A percentile compares a stretch with the other conserved stretches of the same genome.
Conservation (phyloP, 2,329 filamentous ascomycete species). For the Fusarium denticulatum region DNA sequence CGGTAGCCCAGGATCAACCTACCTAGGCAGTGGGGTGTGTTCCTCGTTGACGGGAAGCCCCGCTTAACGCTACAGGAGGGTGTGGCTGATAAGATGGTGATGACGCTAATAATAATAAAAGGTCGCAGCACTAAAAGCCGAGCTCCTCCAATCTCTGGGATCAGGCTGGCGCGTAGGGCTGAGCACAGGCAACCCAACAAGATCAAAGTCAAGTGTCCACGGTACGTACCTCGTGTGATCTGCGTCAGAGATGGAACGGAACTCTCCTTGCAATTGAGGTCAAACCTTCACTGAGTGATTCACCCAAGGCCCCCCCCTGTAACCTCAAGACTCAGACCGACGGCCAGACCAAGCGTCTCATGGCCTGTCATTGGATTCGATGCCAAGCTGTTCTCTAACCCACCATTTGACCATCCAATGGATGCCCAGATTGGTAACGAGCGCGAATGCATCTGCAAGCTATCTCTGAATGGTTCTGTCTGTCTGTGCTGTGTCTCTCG, state of each 20-base stretch:
- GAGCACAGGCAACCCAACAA: slow-evolving; percentile 37
- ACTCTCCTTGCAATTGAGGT: slow-evolving; percentile 13
- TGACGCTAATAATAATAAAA: slow-evolving; percentile 42
- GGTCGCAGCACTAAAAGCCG: slow-evolving; percentile 33
- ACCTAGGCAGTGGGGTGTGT: slow-evolving; percentile 27
- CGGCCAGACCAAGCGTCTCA: slow-evolving; percentile 18
- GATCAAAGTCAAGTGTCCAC: neutral
- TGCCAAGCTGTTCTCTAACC: slow-evolving; percentile 23
- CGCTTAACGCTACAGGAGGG: slow-evolving; percentile 28
- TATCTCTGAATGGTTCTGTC: slow-evolving; percentile 1
- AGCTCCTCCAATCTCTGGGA: slow-evolving; percentile 24
- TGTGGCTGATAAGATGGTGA: slow-evolving; percentile 41
- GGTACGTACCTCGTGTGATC: slow-evolving; percentile 15
- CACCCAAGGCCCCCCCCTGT: slow-evolving; percentile 12
- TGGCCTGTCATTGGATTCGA: neutral
- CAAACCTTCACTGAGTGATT: neutral
- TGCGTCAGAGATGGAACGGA: slow-evolving; percentile 14
- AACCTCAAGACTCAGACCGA: slow-evolving; percentile 27
- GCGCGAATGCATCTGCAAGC: slow-evolving; percentile 35
- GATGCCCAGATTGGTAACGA: slow-evolving; percentile 41
- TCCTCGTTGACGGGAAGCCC: slow-evolving; percentile 39
- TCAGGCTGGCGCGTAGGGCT: slow-evolving; percentile 42
- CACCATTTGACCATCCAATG: slow-evolving; percentile 3
- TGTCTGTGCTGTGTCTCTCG: neutral
- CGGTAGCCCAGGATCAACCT: neutral